These are phyloP conservation scores for Fusarium pseudocircinatum DNA, from an alignment of 2,329 filamentous ascomycete genomes.

Conservation along the genomic window DNA sequence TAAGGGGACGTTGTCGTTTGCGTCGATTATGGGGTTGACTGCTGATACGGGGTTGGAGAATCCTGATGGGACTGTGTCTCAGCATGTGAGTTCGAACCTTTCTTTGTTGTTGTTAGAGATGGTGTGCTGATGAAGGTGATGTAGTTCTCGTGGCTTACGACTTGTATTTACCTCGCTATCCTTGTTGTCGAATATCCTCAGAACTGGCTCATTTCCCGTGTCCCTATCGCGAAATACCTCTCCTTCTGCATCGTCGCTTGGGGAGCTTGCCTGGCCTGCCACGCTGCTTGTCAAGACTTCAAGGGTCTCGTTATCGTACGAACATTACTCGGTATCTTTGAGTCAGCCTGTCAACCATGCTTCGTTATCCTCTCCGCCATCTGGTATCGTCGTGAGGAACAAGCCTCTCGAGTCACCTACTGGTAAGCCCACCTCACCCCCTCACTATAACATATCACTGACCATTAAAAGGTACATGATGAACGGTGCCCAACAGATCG, in stretches of 20 bases:
- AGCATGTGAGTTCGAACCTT: conserved; percentile 13
- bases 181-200: conserved; percentile 78
- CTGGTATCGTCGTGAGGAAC: conserved; percentile 77
- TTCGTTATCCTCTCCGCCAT: conserved; percentile 74
- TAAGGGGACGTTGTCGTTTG: conserved; percentile 73
- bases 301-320: conserved; percentile 67
- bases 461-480: conserved; percentile 64
- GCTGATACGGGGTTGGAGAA: conserved; percentile 59
- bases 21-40: conserved; percentile 70
- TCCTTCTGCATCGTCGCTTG: conserved; percentile 71
- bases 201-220: conserved; percentile 66
- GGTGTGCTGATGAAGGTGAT: too few species aligned
- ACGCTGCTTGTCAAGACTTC: conserved; percentile 70
- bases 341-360: conserved; percentile 74
- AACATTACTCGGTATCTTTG: conserved; percentile 75
- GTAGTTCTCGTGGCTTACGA: conserved; percentile 69
- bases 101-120: accelerated
- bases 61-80: conserved; percentile 42
- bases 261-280: conserved; percentile 66
- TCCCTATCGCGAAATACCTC: conserved; percentile 75
- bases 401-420: conserved; percentile 72
- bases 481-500: conserved; percentile 78
- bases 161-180: conserved; percentile 78
- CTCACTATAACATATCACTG: accelerated
- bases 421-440: conserved; percentile 57